Percentiles rank a stretch among this genome's conserved stretches.
These are phyloP conservation scores for Rhododendron williamsianum DNA, from an alignment of 148 eudicot genomes.

Conservation along the genomic window DNA sequence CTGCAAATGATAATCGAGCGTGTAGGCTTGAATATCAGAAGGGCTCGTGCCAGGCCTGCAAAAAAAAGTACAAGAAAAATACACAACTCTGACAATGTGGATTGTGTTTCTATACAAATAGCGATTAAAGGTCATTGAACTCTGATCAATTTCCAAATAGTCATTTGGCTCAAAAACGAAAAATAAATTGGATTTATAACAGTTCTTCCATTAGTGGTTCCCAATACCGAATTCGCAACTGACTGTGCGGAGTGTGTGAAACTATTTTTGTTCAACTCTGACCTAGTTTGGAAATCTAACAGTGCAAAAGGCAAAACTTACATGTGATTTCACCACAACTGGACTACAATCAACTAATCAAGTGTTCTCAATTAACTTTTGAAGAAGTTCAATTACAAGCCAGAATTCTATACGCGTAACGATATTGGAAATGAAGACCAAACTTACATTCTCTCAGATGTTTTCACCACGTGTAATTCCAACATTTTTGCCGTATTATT, in stretches of 20 bases:
- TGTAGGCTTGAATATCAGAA: constrained; percentile 71
- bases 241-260: neutral
- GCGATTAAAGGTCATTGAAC: neutral
- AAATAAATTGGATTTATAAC: neutral
- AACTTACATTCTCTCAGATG: neutral
- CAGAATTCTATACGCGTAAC: neutral
- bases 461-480: neutral
- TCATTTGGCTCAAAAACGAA: neutral
- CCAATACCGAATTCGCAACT: neutral
- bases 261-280: neutral
- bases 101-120: neutral
- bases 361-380: neutral
- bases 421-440: neutral
- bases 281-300: neutral
- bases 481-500: neutral
- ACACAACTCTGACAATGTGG: neutral
- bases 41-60: constrained; percentile 97
- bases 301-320: neutral
- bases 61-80: constrained; percentile 13
- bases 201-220: neutral
- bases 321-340: neutral
- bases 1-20: constrained; percentile 68
- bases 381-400: neutral
- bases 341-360: neutral
- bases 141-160: neutral